Base-by-base conservation (phyloP, 2,329 filamentous ascomycete species). In the Cercospora berteroae region DNA sequence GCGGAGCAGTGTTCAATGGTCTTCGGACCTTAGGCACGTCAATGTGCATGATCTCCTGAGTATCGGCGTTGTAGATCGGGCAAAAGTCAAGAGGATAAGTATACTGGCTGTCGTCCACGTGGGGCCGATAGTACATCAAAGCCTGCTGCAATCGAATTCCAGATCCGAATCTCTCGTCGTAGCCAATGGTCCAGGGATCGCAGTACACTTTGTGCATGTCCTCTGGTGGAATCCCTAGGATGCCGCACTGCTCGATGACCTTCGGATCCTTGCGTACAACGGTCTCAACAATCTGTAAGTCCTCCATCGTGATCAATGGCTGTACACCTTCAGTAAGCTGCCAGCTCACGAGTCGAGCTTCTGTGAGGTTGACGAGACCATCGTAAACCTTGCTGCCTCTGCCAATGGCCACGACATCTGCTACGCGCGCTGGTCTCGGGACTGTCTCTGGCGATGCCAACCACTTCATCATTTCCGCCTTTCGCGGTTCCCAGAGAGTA, bases 181-280 rank as follows among this genome's bases (percentile, higher is more conserved):
- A 96, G 59, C 94, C 94, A 79, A 97, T 96, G 0, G 94, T 96
- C 94, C 94, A 97, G 85, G 88, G 93, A 77, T 97, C 94, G 79
- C 93, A 96, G 82, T 96, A 97, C 58, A 97, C 92, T 81, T 97
- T 97, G 83, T 95, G 83, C 94, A 97, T 97, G 68, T 96, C 91
- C 72, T 91, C 85, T 65, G 85, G 85, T 12, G 92, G 87, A 68
- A 97, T 92, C 1, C 94, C 94, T 67, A 93, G 86, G 67, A 97
- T 86, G 6, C 86, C 87, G 75, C 94, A 97, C 79, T 97, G 93
- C 80, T 97, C 92, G 72, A 97, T 95, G 68, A 97, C 93, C 74
- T 90, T 91, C 13, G 91, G 87, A 76, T 97, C 92, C 73, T 88
- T 89, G 71, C 93, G 87, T 67, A 88, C 87, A 56, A 94, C 81